Base-by-base conservation (phyloP, 106 monocot genomes). In the Vanilla planifolia region DNA sequence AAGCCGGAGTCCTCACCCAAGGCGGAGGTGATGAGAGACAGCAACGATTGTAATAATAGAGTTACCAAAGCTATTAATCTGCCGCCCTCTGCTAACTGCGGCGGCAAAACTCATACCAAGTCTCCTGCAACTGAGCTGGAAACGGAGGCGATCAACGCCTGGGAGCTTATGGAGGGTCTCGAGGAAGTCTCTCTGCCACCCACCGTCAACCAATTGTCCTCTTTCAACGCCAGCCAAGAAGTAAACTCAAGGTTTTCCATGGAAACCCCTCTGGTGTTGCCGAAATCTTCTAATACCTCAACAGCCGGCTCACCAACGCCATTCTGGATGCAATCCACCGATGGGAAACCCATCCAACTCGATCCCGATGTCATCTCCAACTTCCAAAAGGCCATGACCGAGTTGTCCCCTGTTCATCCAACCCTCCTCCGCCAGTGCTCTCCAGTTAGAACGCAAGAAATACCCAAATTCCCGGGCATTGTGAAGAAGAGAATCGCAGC, bases 81-180 rank as follows among this genome's bases (percentile, higher is more conserved):
- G 1, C 22, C 51, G 28, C 5, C 11, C 13, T 36, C 10, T 59
- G 20, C 37, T n/a, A 59, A 37, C 37, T 27, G 28, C 53, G 30
- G 5, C 30, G 11, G 26, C 2, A 73, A 52, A 62, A 48, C 72
- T 60, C 0, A 72, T 72, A 65, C 70, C 75, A 32, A 51, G 27
- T 69, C 72, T 14, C 68, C 82, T 6, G 15, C 50, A 4, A 23
- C 56, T 33, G 81, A 82, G 48, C 76, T 76, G 14, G 83, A 88
- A 67, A 73, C 83, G 25, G 88, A 88, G 67, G 67, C 61, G 4
- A 88, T 88, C 60, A 71, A 88, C 20, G 58, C 75, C 1, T 83
- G 88, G 88, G 88, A 88, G 58, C 79, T 88, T 42, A 83, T 88
- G 83, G 76, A 40, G 14, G 88, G 76, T 25, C 73, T 88, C 2